Percentiles rank a stretch among this genome's conserved stretches.
Evolutionary conservation across 2,329 filamentous ascomycete genomes (phyloP).

Genomic region (Remersonia thermophila): DNA sequence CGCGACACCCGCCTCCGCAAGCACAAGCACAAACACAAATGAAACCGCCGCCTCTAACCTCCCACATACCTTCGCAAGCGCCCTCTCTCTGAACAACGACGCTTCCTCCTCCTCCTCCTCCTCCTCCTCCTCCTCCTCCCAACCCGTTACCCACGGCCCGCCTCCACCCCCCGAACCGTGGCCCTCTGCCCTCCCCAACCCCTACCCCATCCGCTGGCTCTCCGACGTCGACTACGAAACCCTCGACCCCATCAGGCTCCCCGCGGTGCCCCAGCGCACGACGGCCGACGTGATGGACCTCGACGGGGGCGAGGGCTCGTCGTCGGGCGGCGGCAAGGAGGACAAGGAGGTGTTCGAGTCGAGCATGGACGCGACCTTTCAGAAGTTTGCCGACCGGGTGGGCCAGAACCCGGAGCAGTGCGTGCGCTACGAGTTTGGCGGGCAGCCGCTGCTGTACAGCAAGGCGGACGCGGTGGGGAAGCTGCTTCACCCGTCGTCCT

Average conservation of each 20-base stretch:
- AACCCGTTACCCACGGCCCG: constrained; percentile 22
- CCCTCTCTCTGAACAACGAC: constrained; percentile 67
- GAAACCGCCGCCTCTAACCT: constrained; percentile 24
- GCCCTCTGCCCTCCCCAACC: constrained; percentile 51
- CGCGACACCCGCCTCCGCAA: constrained; percentile 6
- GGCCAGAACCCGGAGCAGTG: constrained; percentile 73
- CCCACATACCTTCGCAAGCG: constrained; percentile 56
- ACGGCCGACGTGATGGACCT: constrained; percentile 34
- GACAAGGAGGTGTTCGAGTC: constrained; percentile 65
- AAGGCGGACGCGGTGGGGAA: constrained; percentile 63
- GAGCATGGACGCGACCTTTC: constrained; percentile 61
- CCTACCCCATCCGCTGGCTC: constrained; percentile 68
- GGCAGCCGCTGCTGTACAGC: constrained; percentile 66
- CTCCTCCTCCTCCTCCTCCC: too few relatives aligned
- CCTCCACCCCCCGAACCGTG: constrained; percentile 53
- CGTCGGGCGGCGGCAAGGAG: constrained; percentile 34
- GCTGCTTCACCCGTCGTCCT: constrained; percentile 32
- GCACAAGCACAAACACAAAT: not conserved
- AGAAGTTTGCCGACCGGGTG: constrained; percentile 67
- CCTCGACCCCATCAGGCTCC: constrained; percentile 46
- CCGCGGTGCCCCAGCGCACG: constrained; percentile 34
- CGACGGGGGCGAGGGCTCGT: constrained; percentile 22
- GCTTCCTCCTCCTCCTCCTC: too few relatives aligned
- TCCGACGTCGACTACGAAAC: constrained; percentile 87
- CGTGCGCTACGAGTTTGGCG: constrained; percentile 67